Evolutionary conservation across 108 stramenopile genomes (phyloP).

Genomic region (Conticribra guillardii): DNA sequence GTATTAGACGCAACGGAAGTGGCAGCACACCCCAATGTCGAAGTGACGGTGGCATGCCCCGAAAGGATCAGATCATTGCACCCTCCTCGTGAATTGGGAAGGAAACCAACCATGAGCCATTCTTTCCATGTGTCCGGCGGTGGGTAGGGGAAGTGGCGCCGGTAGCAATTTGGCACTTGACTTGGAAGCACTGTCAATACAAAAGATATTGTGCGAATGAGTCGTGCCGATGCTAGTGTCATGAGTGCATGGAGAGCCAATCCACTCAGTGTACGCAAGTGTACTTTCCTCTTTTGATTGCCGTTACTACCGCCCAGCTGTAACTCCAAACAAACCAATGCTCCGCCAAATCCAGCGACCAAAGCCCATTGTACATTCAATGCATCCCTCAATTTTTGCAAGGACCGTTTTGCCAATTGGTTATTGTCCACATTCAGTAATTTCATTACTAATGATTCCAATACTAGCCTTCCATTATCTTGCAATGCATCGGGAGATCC

Average conservation of each 20-base stretch:
- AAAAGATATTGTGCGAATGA: constrained; percentile 74
- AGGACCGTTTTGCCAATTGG: constrained; percentile 47
- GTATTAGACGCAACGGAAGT: constrained; percentile 58
- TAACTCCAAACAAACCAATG: constrained; percentile 66
- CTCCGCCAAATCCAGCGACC: constrained; percentile 61
- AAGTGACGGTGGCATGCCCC: constrained; percentile 84
- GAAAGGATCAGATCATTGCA: constrained; percentile 87
- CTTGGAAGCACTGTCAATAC: constrained; percentile 76
- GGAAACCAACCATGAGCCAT: constrained; percentile 76
- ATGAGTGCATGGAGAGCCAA: constrained; percentile 60
- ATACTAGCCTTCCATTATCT: constrained; percentile 74
- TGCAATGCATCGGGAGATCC: constrained; percentile 67
- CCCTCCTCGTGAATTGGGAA: constrained; percentile 71
- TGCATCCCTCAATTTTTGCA: constrained; percentile 59
- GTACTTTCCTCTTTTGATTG: too few species aligned
- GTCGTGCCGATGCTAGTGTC: constrained; percentile 63
- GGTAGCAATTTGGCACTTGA: constrained; percentile 68
- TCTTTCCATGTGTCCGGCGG: constrained; percentile 65
- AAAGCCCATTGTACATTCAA: constrained; percentile 83
- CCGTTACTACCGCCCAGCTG: too few species aligned
- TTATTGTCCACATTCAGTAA: constrained; percentile 40
- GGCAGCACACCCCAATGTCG: constrained; percentile 68
- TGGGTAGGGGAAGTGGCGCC: constrained; percentile 62
- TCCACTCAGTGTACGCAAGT: constrained; percentile 60
- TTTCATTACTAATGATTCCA: constrained; percentile 49